Evolutionary conservation across 371 early-diverging fungal genomes (phyloP), one percentile per base, ranked within the genome.

Genomic region (Capillidium heterosporum): DNA sequence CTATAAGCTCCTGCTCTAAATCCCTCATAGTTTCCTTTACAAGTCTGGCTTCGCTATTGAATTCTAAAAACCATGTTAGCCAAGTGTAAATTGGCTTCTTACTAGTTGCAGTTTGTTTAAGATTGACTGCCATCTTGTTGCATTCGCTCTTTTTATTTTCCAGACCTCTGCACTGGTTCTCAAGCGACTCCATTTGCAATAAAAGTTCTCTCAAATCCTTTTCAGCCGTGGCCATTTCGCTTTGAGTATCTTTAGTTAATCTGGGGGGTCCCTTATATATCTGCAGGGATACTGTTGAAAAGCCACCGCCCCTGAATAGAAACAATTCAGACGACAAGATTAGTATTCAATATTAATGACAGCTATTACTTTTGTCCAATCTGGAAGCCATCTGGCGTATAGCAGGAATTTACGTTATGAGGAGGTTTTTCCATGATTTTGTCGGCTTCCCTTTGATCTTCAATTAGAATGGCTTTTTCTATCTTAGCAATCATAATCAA

Each of bases 391-490:
- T 81, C 71, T 5, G 61, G 62, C 0, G 90, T 82, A 58, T 76
- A 79, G 49, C 91, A 87, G 0, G 65, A 60, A 0, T 56, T 65
- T 17, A 92, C 81, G 52, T 93, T 91, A 7, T 54, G 63, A 1
- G 92, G 93, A 46, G 69, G 70, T 3, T 70, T 62, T 0, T 67
- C 71, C 69, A 87, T 88, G n/a, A 92, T 55, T 0, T 63, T 51
- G 62, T 93, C 87, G 11, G 86, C 96, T 31, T 77, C 73, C 0
- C 63, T 60, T 50, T 90, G 82, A 28, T 76, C 70, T 15, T 76
- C 70, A 41, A 90, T 78, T 40, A 95, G 65, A n/a, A 89, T 71
- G 3, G 71, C 76, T 24, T 78, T 72, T 64, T 95, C 93, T 58
- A 91, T 87, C 31, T 43, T 8, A 31, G 27, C 41, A 27, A 1